Evolutionary conservation across 257 asterid species (phyloP), one percentile per base, ranked within the genome.

Genomic region (Striga asiatica): DNA sequence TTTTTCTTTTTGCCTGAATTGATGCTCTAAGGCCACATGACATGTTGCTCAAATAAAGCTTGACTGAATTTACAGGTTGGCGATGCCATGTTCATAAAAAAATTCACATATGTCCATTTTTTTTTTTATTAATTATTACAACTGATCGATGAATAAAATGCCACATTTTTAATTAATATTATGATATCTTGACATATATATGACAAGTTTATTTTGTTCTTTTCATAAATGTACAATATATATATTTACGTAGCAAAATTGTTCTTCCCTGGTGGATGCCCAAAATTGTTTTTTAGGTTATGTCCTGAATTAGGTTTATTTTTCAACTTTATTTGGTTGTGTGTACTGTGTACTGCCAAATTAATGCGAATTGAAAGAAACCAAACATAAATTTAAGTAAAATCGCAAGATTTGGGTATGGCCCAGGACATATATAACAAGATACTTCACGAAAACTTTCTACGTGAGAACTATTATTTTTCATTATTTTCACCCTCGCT

Each of bases 21-120:
- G 63, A 57, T 69, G 70, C 58, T 45, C 28, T 18, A 54, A 67
- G 22, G 14, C 58, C 74, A 69, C 66, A 64, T 69, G 75, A 27
- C 56, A 64, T 69, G 70, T 42, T 62, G 48, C 8, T 35, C 21
- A 23, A 45, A 66, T 52, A 21, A n/a, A 14, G 52, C 18, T 31
- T 32, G 31, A 22, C 19, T 46, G 50, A 48, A 49, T 8, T 16
- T 28, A 24, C 24, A 14, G 27, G 32, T 48, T 41, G 18, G 54
- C 43, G 31, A 22, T 42, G 29, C 14, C 58, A 62, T 39, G 58
- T 47, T 64, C 50, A 19, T 10, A 1, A 1, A 1, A 29, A 29
- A 29, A 1, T 29, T 29, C 35, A 29, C 35, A 1, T 29, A 0
- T 5, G 35, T 1, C 8, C 35, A 3, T 5, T 7, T 29, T 29